Base-by-base conservation (phyloP, 139 green algal genomes). In the Coccomyxa sp. region DNA sequence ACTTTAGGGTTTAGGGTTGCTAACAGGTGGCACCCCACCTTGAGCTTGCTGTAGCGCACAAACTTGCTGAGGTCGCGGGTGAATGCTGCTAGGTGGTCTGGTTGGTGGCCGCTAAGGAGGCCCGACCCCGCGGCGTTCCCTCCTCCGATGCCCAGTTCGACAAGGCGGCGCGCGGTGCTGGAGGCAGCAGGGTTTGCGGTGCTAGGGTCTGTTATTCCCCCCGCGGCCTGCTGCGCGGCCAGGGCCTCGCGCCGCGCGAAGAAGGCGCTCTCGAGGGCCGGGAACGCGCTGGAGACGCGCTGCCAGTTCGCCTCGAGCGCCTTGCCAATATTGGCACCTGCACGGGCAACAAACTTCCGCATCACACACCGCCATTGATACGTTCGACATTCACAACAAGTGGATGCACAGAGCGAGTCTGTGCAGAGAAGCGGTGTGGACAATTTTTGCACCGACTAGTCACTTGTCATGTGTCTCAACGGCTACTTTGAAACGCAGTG, bases 21-120 rank as follows among this genome's bases (percentile, higher is more conserved):
- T n/a, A n/a, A n/a, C n/a, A n/a, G n/a, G n/a, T n/a, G n/a, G 18
- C 80, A 82, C 15, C 76, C 63, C 30, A 79, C 82, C 82, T 82
- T 78, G 18, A 85, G 51, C 23, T 79, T 31, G 28, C 14, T 85
- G 31, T 85, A 58, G 31, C 83, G 83, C 0, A 82, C 59, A 13
- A 92, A 91, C 71, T 93, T 84, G 77, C 83, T 84, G 4, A 96
- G 86, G 80, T 92, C 87, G 21, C 84, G 57, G 0, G 89, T 86
- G 75, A 96, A 94, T 0, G 74, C 60, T 9, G 86, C 85, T 75
- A 93, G 81, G 67, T 82, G 77, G 10, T 81, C 77, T 71, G 63
- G 63, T 9, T 71, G 63, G 18, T 71, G 4, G 18, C 63, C 63
- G 63, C 63, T 15, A 7, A 51, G 38, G 38, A 51, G 38, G 38